A percentile compares a stretch with the other conserved stretches of the same genome.
phyloP scores from a whole-genome alignment of 441 rosid species.

The Geranium incanum region DNA sequence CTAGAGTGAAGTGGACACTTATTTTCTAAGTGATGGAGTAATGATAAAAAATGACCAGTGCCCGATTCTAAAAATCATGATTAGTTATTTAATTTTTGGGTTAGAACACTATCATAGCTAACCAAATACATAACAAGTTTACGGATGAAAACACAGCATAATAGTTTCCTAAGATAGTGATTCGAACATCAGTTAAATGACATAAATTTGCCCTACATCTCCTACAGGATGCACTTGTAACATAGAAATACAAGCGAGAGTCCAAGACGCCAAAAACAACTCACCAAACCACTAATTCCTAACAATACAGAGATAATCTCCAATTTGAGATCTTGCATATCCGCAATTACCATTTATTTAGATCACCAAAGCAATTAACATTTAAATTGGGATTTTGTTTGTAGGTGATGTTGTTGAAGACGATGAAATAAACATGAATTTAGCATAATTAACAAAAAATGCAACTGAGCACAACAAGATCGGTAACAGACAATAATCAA shows the following conservation, averaged over 20 bases:
- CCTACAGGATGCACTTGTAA: neutral
- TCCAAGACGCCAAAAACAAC: neutral
- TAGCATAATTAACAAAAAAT: neutral
- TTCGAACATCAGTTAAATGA: neutral
- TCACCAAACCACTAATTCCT: neutral
- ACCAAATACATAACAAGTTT: neutral
- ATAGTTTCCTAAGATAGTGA: neutral
- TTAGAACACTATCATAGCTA: neutral
- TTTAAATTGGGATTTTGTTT: neutral
- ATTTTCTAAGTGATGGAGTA: neutral
- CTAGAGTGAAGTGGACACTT: neutral
- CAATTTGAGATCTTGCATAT: neutral
- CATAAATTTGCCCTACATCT: neutral
- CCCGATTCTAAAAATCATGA: too few species aligned
- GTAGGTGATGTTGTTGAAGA: neutral
- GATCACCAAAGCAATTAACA: neutral
- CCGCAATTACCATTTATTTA: too few species aligned
- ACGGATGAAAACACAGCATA: neutral
- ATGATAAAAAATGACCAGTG: too few species aligned
- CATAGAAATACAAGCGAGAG: neutral
- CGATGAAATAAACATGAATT: neutral
- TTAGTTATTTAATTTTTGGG: neutral
- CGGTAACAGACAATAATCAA: neutral
- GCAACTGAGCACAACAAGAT: neutral
- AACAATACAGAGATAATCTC: neutral